A percentile compares a stretch with the other conserved stretches of the same genome.
phyloP scores from a whole-genome alignment of 1,284 basidiomycete genomes.

The Taiwanofungus camphoratus region DNA sequence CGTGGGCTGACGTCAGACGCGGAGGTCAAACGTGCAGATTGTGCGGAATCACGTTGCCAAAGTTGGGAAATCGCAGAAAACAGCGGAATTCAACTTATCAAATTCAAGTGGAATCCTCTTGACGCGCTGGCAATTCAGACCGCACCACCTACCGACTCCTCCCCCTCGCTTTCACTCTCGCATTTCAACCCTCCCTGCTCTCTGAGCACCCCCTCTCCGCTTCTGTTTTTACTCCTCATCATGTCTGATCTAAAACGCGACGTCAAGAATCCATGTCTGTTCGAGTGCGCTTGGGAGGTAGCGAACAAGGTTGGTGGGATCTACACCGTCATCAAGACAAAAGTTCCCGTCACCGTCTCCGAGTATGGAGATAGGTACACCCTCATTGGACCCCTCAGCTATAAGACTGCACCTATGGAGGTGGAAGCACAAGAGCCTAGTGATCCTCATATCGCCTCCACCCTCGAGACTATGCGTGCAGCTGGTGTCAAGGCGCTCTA shows the following conservation, averaged over 20 bases:
- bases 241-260: conserved; percentile 54
- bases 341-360: conserved; percentile 93
- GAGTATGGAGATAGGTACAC: conserved; percentile 91
- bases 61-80: no score
- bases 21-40: no score
- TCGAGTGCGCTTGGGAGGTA: conserved; percentile 92
- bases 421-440: conserved; percentile 89
- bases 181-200: not conserved
- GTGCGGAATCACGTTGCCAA: no score
- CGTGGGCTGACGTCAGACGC: no score
- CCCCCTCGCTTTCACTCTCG: not conserved
- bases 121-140: no score
- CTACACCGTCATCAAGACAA: conserved; percentile 99
- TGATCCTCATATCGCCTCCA: conserved; percentile 62
- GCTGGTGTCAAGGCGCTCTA: conserved; percentile 93
- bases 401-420: conserved; percentile 98
- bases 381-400: conserved; percentile 91
- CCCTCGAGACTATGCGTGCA: conserved; percentile 74
- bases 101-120: no score
- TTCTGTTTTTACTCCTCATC: conserved; percentile 6
- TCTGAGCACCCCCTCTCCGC: conserved; percentile 1
- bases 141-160: no score
- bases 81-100: no score
- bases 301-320: conserved; percentile 98
- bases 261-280: conserved; percentile 74